These are phyloP conservation scores for Pythium brassicae DNA, from an alignment of 352 stramenopile species.

Conservation along the genomic window DNA sequence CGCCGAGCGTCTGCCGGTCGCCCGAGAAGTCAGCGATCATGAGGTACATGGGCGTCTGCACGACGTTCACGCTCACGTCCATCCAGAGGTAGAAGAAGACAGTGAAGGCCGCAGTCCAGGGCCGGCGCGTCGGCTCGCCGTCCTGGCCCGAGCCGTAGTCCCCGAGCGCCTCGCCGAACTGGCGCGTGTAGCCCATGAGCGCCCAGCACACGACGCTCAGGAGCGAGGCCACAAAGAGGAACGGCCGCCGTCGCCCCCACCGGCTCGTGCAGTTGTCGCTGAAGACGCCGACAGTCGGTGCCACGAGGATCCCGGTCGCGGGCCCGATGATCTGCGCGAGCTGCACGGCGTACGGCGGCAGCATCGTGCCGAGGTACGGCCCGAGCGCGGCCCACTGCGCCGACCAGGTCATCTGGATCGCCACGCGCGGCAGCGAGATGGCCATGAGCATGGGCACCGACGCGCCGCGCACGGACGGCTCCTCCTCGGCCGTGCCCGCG, in stretches of 20 bases:
- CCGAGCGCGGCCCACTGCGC: constrained; percentile 71
- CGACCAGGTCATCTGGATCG: constrained; percentile 74
- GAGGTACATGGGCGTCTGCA: background rate
- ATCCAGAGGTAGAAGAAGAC: constrained; percentile 4
- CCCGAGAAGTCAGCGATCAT: constrained; percentile 6
- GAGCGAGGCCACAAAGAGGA: constrained; percentile 15
- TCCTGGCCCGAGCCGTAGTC: background rate
- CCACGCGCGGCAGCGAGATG: constrained; percentile 62
- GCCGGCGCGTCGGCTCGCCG: background rate
- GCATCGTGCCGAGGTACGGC: constrained; percentile 63
- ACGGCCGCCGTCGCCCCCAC: constrained; percentile 21
- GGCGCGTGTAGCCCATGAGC: constrained; percentile 18
- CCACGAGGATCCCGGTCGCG: background rate
- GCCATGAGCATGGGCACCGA: constrained; percentile 65
- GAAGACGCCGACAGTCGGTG: constrained; percentile 16
- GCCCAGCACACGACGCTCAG: constrained; percentile 19
- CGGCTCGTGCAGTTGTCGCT: constrained; percentile 6
- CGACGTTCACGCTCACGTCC: background rate
- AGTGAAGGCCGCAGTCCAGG: constrained; percentile 40
- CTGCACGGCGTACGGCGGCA: constrained; percentile 60
- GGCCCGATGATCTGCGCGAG: constrained; percentile 12
- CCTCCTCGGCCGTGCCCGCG: background rate
- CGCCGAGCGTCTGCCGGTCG: constrained; percentile 27
- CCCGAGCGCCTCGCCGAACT: constrained; percentile 15
- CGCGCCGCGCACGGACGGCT: background rate